Conservation (phyloP, 257 asterid species). For the Primulina tabacum region DNA sequence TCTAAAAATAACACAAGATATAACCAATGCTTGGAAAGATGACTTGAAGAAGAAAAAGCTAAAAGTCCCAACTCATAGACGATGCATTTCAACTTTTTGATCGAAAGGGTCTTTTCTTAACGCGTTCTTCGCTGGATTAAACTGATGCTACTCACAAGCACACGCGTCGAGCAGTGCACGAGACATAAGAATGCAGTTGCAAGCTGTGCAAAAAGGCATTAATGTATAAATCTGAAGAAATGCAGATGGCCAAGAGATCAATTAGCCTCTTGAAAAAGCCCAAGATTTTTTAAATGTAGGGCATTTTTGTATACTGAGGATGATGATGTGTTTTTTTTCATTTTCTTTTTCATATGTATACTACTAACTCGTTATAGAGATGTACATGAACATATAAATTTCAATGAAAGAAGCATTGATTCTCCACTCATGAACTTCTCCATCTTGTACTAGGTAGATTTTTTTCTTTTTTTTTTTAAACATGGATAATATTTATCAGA, state of each 20-base stretch:
- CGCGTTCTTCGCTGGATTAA: background rate
- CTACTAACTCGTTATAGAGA: constrained; percentile 23
- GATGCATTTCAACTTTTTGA: constrained; percentile 77
- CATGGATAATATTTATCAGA: no score
- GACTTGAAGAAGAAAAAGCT: constrained; percentile 64
- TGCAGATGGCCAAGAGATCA: constrained; percentile 38
- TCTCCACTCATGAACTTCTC: background rate
- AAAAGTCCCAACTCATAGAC: constrained; percentile 66
- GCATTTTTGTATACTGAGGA: constrained; percentile 45
- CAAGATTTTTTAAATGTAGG: constrained; percentile 46
- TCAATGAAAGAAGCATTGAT: constrained; percentile 19
- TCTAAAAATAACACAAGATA: constrained; percentile 61
- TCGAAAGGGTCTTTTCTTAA: background rate
- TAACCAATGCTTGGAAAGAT: constrained; percentile 67
- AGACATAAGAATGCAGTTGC: background rate
- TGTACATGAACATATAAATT: constrained; percentile 32
- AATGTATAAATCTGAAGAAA: constrained; percentile 5
- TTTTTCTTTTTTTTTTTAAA: no score
- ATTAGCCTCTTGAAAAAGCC: constrained; percentile 52
- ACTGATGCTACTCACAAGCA: background rate
- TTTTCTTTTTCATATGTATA: constrained; percentile 19
- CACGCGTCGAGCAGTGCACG: background rate
- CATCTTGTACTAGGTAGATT: no score
- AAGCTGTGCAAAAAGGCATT: background rate
- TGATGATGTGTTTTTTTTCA: constrained; percentile 51